Percentiles rank a stretch among this genome's conserved stretches.
phyloP scores from a whole-genome alignment of 768 basidiomycete species.

The Lentinula guzmanii region DNA sequence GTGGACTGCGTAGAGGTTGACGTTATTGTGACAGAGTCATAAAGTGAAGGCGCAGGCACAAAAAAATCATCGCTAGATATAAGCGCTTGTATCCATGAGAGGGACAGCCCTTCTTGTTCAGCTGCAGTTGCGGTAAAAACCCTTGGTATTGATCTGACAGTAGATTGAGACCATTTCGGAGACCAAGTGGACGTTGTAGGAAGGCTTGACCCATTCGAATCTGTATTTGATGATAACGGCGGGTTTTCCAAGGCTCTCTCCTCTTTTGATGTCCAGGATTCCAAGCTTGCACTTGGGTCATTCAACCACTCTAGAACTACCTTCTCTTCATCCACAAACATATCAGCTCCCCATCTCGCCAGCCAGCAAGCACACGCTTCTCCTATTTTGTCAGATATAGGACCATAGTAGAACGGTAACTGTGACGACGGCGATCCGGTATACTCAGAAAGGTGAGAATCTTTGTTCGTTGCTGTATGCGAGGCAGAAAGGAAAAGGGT shows the following conservation, averaged over 20 bases:
- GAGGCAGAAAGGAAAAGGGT: conserved; percentile 13
- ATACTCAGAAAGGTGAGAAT: not conserved
- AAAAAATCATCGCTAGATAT: conserved; percentile 78
- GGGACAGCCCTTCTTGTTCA: conserved; percentile 55
- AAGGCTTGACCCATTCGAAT: not conserved
- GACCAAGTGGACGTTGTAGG: conserved; percentile 10
- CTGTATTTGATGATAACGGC: not conserved
- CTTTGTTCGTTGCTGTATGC: not conserved
- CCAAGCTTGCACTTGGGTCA: conserved; percentile 24
- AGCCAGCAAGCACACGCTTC: conserved; percentile 89
- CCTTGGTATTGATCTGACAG: conserved; percentile 27
- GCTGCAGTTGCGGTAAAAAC: conserved; percentile 50
- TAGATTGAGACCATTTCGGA: not conserved
- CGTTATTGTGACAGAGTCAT: not conserved
- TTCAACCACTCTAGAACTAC: conserved; percentile 10
- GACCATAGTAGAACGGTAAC: conserved; percentile 66
- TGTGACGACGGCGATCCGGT: conserved; percentile 12
- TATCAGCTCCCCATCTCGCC: conserved; percentile 76
- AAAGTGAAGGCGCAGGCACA: conserved; percentile 23
- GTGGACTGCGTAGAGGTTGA: not conserved
- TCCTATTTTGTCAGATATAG: conserved; percentile 86
- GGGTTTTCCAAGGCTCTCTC: not conserved
- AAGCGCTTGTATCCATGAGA: conserved; percentile 68
- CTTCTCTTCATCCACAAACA: conserved; percentile 60
- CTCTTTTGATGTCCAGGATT: conserved; percentile 1